Evolutionary conservation across 768 basidiomycete genomes (phyloP).

Genomic region (Kwoniella sp.): DNA sequence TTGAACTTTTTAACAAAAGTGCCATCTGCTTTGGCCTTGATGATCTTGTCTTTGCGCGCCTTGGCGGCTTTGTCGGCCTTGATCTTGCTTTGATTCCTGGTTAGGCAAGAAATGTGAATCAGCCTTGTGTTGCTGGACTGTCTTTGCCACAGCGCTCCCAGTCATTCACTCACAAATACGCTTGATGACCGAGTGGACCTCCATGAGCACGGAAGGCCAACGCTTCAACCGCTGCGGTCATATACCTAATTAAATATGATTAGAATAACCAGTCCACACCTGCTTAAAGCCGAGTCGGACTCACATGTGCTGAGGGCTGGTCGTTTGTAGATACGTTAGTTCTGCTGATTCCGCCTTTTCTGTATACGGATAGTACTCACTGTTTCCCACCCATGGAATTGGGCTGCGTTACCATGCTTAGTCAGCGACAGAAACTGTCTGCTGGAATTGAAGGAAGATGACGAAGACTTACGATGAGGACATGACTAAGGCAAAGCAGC

Average conservation of each 20-base stretch:
- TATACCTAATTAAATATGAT: constrained; percentile 17
- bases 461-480: constrained; percentile 26
- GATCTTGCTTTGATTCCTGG: not conserved
- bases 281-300: too few species aligned
- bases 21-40: constrained; percentile 15
- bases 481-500: constrained; percentile 28
- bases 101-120: too few species aligned
- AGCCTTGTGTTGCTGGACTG: too few species aligned
- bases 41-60: constrained; percentile 7
- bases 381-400: constrained; percentile 19
- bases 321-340: too few species aligned
- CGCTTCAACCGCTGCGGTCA: constrained; percentile 25
- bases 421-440: too few species aligned
- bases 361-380: too few species aligned
- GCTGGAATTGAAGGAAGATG: too few species aligned
- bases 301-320: constrained; percentile 25
- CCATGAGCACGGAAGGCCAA: constrained; percentile 31
- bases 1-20: constrained; percentile 17
- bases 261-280: not conserved
- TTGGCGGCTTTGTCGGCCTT: not conserved
- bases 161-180: constrained; percentile 17
- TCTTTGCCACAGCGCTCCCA: too few species aligned
- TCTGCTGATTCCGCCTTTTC: too few species aligned
- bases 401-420: constrained; percentile 4
- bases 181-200: constrained; percentile 11